A percentile compares a stretch with the other conserved stretches of the same genome.
These are phyloP conservation scores for Botryotinia calthae DNA, from an alignment of 2,329 filamentous ascomycete species.

Conservation along the genomic window DNA sequence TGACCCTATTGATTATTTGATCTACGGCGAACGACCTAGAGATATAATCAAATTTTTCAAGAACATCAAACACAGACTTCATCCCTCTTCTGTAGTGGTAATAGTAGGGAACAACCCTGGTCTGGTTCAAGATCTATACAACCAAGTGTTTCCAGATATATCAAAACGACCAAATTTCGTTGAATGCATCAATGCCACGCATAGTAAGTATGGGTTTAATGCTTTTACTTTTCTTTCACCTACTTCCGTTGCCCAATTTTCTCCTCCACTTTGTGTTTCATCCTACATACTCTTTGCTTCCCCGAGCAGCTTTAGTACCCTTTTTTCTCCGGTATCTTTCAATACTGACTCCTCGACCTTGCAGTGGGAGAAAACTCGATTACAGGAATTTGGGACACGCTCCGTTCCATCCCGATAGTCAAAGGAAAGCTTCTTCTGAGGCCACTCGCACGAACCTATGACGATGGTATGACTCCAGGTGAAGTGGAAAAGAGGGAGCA, in stretches of 20 bases:
- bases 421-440: background rate
- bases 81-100: background rate
- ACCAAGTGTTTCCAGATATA: background rate
- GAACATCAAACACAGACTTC: constrained; percentile 8
- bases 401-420: background rate
- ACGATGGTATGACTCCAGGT: constrained; percentile 7
- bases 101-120: constrained; percentile 1
- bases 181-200: background rate
- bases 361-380: background rate
- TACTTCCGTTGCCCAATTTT: background rate
- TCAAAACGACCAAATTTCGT: constrained; percentile 7
- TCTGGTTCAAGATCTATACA: background rate
- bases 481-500: constrained; percentile 5
- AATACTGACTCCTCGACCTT: background rate
- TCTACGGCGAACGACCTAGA: background rate
- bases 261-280: background rate
- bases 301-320: background rate
- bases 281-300: background rate
- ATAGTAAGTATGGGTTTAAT: background rate
- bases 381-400: background rate
- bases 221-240: background rate
- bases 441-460: constrained; percentile 3
- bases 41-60: background rate
- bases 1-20: constrained; percentile 5
- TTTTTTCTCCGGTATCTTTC: background rate